phyloP scores from a whole-genome alignment of 2,329 filamentous ascomycete species.

The Fusarium fujikuroi region DNA sequence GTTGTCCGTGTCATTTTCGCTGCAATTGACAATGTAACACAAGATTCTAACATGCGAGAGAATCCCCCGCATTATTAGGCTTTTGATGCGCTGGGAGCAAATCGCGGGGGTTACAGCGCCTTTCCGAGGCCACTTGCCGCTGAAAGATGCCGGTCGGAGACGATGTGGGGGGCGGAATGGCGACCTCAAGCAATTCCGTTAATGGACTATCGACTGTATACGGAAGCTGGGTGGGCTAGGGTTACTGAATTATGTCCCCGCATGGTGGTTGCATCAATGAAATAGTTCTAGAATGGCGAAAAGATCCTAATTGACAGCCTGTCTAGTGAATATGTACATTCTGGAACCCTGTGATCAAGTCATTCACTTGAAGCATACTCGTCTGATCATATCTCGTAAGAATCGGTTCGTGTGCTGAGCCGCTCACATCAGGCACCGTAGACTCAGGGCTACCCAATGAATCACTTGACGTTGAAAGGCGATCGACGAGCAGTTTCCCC shows the following conservation, averaged over 20 bases:
- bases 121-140: not conserved
- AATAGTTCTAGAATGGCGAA: fast-evolving
- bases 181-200: not conserved
- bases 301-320: not conserved
- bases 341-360: conserved; percentile 1
- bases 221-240: too few species aligned
- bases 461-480: not conserved
- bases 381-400: conserved; percentile 4
- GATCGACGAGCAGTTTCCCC: not conserved
- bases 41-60: too few species aligned
- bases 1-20: not conserved
- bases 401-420: not conserved
- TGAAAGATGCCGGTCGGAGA: conserved; percentile 8
- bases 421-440: too few species aligned
- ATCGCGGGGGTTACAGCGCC: not conserved
- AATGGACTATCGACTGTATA: not conserved
- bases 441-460: not conserved
- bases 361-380: conserved; percentile 12
- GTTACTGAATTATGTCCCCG: not conserved
- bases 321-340: not conserved
- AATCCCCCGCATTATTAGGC: not conserved
- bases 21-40: not conserved
- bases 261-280: too few species aligned
- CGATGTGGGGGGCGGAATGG: conserved; percentile 7
- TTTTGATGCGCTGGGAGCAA: not conserved